Conservation (phyloP, 176 grass and related monocot genomes). For the Bolboschoenus planiculmis region DNA sequence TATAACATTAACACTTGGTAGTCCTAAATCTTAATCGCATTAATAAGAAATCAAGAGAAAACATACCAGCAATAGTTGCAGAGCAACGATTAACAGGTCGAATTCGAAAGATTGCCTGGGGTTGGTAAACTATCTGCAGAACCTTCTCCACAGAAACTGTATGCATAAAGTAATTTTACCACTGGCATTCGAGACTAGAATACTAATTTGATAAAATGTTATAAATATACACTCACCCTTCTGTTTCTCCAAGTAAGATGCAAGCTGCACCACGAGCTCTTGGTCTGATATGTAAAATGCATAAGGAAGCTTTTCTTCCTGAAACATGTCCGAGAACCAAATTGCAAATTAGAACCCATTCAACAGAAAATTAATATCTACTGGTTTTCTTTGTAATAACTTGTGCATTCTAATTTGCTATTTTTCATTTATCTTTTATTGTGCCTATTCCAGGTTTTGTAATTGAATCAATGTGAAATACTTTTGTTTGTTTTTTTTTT, state of each 20-base stretch:
- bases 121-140: slow-evolving; percentile 71
- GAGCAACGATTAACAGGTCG: slow-evolving; percentile 80
- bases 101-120: slow-evolving; percentile 90
- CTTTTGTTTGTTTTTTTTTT: not conserved
- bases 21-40: slow-evolving; percentile 6
- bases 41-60: not conserved
- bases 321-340: not conserved
- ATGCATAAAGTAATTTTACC: not conserved
- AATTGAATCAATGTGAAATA: not conserved
- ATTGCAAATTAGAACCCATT: not conserved
- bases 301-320: slow-evolving; percentile 90
- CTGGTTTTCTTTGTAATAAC: not conserved
- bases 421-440: not conserved
- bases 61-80: slow-evolving; percentile 73
- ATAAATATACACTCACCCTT: slow-evolving; percentile 40
- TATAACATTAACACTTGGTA: not conserved
- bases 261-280: slow-evolving; percentile 65
- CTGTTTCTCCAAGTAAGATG: slow-evolving; percentile 63
- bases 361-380: not conserved
- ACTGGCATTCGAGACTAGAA: not conserved
- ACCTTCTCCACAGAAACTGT: slow-evolving; percentile 84
- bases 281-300: slow-evolving; percentile 87
- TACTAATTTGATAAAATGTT: not conserved
- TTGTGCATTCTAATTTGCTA: not conserved
- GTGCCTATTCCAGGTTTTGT: not conserved